Evolutionary conservation across 805 yeast species (phyloP).

Genomic region (Priceomyces medius): DNA sequence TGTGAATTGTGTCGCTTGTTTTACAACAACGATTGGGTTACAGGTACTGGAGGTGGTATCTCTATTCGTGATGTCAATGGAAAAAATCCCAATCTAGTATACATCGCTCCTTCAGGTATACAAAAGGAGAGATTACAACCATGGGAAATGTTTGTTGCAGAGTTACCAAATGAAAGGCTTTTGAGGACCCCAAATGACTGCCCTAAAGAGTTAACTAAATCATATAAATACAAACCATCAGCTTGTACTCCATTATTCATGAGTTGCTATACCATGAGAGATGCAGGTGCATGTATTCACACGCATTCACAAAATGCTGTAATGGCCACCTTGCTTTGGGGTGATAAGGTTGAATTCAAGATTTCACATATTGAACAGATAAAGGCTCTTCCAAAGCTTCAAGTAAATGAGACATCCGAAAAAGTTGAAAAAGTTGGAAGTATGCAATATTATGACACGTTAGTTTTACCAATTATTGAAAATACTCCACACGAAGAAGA

Average conservation of each 20-base stretch:
- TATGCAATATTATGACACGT: conserved; percentile 67
- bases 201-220: conserved; percentile 35
- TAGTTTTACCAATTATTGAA: conserved; percentile 86
- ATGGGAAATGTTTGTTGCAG: conserved; percentile 75
- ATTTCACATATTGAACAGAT: conserved; percentile 87
- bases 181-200: conserved; percentile 56
- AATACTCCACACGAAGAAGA: conserved; percentile 89
- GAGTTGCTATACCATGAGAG: conserved; percentile 63
- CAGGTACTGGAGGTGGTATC: conserved; percentile 96
- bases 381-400: conserved; percentile 75
- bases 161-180: conserved; percentile 50
- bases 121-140: conserved; percentile 89
- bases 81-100: conserved; percentile 48
- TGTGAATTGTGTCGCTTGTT: conserved; percentile 78
- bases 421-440: conserved; percentile 62
- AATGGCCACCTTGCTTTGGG: conserved; percentile 67
- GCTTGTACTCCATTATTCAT: conserved; percentile 90
- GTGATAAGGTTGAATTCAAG: conserved; percentile 60
- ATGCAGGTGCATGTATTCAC: conserved; percentile 91
- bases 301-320: conserved; percentile 93
- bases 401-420: conserved; percentile 25
- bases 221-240: conserved; percentile 69
- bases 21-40: conserved; percentile 83
- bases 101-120: conserved; percentile 92
- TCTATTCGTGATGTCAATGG: conserved; percentile 60